phyloP scores from a whole-genome alignment of 1,284 basidiomycete species.

The Malassezia cuniculi region DNA sequence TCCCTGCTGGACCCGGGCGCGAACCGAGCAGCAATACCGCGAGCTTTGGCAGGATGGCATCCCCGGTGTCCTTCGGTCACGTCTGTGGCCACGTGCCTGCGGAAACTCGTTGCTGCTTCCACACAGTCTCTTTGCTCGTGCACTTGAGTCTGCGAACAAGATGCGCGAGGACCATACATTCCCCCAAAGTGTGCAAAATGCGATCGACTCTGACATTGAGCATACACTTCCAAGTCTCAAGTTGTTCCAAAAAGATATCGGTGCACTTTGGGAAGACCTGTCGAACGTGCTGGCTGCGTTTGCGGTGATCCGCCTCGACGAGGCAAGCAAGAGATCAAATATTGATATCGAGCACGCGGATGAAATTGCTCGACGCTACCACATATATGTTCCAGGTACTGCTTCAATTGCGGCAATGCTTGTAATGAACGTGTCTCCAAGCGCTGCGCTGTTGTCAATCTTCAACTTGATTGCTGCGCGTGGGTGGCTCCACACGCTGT shows the following conservation, averaged over 20 bases:
- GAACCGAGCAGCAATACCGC: constrained; percentile 56
- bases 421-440: constrained; percentile 64
- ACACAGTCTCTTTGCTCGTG: constrained; percentile 18
- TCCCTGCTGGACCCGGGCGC: constrained; percentile 67
- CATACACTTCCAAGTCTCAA: constrained; percentile 73
- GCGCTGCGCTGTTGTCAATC: constrained; percentile 69
- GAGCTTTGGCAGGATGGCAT: constrained; percentile 85
- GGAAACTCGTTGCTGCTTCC: constrained; percentile 75
- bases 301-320: constrained; percentile 77
- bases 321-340: constrained; percentile 46
- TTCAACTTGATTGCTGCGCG: constrained; percentile 55
- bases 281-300: constrained; percentile 78
- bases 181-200: constrained; percentile 49
- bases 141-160: constrained; percentile 15
- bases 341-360: background rate
- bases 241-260: constrained; percentile 64
- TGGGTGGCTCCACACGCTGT: constrained; percentile 33
- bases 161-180: constrained; percentile 5
- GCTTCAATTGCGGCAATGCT: constrained; percentile 67
- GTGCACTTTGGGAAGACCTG: constrained; percentile 73
- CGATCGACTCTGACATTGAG: constrained; percentile 67
- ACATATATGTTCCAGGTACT: constrained; percentile 34
- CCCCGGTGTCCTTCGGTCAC: constrained; percentile 68
- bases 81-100: constrained; percentile 73
- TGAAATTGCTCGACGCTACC: constrained; percentile 8